A percentile compares a stretch with the other conserved stretches of the same genome.
These are phyloP conservation scores for Plasmopara viticola DNA, from an alignment of 352 stramenopile species.

Conservation along the genomic window DNA sequence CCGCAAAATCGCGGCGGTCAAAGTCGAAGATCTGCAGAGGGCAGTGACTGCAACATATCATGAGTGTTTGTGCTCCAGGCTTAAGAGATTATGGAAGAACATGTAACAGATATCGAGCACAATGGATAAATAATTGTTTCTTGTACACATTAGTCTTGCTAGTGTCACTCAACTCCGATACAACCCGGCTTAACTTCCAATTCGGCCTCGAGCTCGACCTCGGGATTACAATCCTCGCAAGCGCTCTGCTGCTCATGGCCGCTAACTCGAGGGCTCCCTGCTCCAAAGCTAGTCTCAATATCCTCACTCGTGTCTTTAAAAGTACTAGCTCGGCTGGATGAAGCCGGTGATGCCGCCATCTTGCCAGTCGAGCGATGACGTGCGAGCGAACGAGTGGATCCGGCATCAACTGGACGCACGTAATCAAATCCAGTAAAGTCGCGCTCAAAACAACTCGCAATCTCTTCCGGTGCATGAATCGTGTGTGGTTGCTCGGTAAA, in stretches of 20 bases:
- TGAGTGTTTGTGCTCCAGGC: constrained; percentile 10
- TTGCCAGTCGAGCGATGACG: constrained; percentile 9
- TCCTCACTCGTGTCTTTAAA: constrained; percentile 27
- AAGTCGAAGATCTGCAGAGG: constrained; percentile 12
- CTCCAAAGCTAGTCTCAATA: constrained; percentile 22
- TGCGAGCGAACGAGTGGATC: not conserved
- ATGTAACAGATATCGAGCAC: not conserved
- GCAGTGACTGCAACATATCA: constrained; percentile 43
- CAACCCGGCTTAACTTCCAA: constrained; percentile 14
- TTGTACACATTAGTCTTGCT: constrained; percentile 11
- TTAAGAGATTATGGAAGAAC: not conserved
- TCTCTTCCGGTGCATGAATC: constrained; percentile 68
- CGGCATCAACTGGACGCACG: constrained; percentile 31
- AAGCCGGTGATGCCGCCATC: constrained; percentile 11
- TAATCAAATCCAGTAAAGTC: constrained; percentile 85
- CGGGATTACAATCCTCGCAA: constrained; percentile 46
- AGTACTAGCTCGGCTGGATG: constrained; percentile 16
- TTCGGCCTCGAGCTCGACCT: constrained; percentile 32
- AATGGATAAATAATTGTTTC: constrained; percentile 26
- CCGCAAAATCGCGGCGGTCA: constrained; percentile 16
- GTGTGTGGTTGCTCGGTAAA: constrained; percentile 81
- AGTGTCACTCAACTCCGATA: constrained; percentile 48
- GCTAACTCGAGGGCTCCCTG: constrained; percentile 2
- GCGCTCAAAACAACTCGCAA: constrained; percentile 56
- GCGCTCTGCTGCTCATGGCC: constrained; percentile 18